phyloP scores from a whole-genome alignment of 1,284 basidiomycete genomes.

The Naganishia cerealis region DNA sequence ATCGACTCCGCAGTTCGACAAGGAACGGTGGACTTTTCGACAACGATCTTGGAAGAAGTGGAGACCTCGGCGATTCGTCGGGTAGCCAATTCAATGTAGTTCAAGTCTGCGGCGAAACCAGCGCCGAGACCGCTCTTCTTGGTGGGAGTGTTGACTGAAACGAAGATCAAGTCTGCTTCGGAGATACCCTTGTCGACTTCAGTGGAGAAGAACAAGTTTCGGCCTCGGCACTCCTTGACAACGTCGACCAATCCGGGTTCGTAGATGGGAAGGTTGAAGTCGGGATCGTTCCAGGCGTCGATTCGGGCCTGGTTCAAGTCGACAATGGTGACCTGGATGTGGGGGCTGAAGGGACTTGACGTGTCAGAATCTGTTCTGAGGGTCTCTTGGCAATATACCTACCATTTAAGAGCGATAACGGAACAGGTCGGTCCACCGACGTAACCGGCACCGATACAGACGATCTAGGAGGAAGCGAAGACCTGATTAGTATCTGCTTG shows the following conservation, averaged over 20 bases:
- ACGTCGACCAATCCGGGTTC: conserved; percentile 96
- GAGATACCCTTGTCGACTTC: conserved; percentile 89
- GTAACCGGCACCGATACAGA: conserved; percentile 60
- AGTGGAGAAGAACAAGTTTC: conserved; percentile 96
- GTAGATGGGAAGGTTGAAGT: conserved; percentile 67
- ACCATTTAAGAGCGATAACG: conserved; percentile 61
- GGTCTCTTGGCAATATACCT: not conserved
- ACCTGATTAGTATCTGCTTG: not conserved
- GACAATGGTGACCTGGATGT: conserved; percentile 94
- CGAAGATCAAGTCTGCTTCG: conserved; percentile 77
- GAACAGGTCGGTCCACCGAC: conserved; percentile 94
- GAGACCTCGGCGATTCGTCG: conserved; percentile 92
- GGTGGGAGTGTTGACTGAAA: conserved; percentile 84
- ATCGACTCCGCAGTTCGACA: conserved; percentile 98
- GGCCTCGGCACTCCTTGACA: conserved; percentile 80
- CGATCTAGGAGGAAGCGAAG: conserved; percentile 16
- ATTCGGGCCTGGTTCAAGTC: conserved; percentile 93
- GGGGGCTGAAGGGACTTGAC: conserved; percentile 57
- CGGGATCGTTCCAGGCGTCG: conserved; percentile 83
- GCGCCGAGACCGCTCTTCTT: conserved; percentile 97
- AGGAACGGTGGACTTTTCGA: conserved; percentile 98
- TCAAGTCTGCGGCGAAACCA: conserved; percentile 95
- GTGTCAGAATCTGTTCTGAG: not conserved
- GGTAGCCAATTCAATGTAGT: conserved; percentile 94
- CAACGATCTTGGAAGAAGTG: conserved; percentile 91